Evolutionary conservation across 1,284 basidiomycete species (phyloP).

Genomic region (Cutaneotrichosporon curvatum): DNA sequence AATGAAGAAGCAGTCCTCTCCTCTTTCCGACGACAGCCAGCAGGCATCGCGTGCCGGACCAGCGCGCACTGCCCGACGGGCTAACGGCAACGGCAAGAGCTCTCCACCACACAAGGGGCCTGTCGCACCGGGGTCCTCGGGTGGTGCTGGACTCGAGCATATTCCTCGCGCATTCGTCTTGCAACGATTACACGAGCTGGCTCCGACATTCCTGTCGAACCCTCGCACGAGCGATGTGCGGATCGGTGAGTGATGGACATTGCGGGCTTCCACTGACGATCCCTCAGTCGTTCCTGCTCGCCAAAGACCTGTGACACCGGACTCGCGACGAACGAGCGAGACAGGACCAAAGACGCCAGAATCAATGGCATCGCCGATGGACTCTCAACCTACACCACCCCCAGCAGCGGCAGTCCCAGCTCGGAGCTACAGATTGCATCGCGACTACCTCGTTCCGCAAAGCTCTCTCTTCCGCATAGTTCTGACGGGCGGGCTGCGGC

Average conservation of each 20-base stretch:
- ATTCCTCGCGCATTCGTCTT: conserved; percentile 30
- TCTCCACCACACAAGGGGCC: too few relatives aligned
- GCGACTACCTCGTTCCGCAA: conserved; percentile 43
- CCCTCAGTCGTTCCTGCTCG: too few relatives aligned
- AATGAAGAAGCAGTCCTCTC: too few relatives aligned
- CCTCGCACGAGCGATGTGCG: conserved; percentile 34
- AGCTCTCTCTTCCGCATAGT: conserved; percentile 38
- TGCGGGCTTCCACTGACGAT: too few relatives aligned
- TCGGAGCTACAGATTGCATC: conserved; percentile 32
- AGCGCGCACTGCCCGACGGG: too few relatives aligned
- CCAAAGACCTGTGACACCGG: too few relatives aligned
- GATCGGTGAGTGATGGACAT: conserved; percentile 31
- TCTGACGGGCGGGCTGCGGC: conserved; percentile 17
- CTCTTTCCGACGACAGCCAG: too few relatives aligned
- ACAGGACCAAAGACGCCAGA: background rate
- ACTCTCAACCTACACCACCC: background rate
- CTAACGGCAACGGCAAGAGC: too few relatives aligned
- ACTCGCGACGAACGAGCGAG: background rate
- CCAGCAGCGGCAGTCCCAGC: background rate
- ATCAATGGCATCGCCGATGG: background rate
- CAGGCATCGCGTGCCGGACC: too few relatives aligned
- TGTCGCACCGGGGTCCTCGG: too few relatives aligned
- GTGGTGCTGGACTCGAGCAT: background rate
- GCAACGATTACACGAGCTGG: conserved; percentile 32
- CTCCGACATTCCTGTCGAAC: conserved; percentile 34